Evolutionary conservation across 495 filamentous ascomycete species (phyloP), one percentile per base, ranked within the genome.

Genomic region (Aspergillus olivimuriae): DNA sequence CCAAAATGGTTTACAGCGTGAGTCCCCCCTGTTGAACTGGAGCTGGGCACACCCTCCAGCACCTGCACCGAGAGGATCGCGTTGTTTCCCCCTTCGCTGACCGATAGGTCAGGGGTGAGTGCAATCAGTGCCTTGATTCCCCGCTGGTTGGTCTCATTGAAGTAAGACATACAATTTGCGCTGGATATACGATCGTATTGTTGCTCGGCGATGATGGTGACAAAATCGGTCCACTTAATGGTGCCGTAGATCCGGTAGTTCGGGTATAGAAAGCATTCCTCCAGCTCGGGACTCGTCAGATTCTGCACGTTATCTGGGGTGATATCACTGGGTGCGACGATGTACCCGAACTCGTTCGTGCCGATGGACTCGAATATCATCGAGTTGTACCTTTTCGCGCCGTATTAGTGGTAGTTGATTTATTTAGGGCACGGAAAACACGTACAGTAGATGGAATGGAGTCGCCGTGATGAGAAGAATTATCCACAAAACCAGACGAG

Each of bases 361-460:
- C 24, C 24, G 5, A 28, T 28, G 11, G 24, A 28, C 24, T 28
- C 24, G 11, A 28, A 28, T 28, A 28, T 28, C 24, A 28, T 28
- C 5, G 24, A 28, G 24, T 28, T 28, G 24, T 28, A 28, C 24
- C 24, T 28, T 28, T 11, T 11, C 22, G 24, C 20, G 0, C 30
- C 41, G 14, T 43, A 35, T 2, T 36, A 15, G 19, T 23, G n/a
- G 4, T n/a, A 19, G 31, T 7, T 31, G 24, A 19, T 38, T 36
- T 5, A 33, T 35, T 15, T 23, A 39, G 21, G 21, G 38, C n/a
- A 45, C 22, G 15, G 17, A 31, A 3, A 32, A 45, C 23, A 36
- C 35, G 20, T 45, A 45, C 11, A 45, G 22, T 32, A 45, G 30
- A 19, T 45, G 43, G 16, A 45, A 36, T 11, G 43, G 43, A 9